Conservation (phyloP, 2,329 filamentous ascomycete genomes). For the Monosporascus sp. region DNA sequence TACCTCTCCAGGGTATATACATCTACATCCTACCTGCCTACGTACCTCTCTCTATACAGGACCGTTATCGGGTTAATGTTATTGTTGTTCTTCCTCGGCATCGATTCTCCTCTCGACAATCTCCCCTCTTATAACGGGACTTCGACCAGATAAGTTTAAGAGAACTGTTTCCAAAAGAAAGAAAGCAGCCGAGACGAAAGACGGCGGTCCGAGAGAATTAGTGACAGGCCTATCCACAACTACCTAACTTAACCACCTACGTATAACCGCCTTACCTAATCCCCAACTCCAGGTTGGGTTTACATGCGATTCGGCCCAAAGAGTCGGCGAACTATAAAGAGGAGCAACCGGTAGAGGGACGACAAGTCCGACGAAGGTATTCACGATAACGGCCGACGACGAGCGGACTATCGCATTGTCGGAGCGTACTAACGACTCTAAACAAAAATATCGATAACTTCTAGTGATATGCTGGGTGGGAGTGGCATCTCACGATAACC, state of each 20-base stretch:
- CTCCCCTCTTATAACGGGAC: no score
- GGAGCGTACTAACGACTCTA: not conserved
- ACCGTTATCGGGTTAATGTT: not conserved
- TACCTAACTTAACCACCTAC: not conserved
- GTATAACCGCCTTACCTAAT: not conserved
- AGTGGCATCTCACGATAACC: constrained; percentile 17
- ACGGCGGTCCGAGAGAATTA: not conserved
- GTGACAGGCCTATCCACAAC: not conserved
- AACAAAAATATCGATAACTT: not conserved
- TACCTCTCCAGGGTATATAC: no score
- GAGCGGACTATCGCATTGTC: constrained; percentile 9
- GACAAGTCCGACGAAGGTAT: no score
- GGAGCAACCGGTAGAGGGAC: no score
- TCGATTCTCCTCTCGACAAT: not conserved
- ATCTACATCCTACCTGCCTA: no score
- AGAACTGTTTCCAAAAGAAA: not conserved
- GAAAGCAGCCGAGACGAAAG: not conserved
- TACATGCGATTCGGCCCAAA: no score
- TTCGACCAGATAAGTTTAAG: not conserved
- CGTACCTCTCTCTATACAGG: no score
- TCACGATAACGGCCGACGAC: not conserved
- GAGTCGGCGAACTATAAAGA: no score
- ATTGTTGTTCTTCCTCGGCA: not conserved
- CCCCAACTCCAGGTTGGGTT: no score
- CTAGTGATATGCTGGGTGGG: constrained; percentile 30